phyloP scores from a whole-genome alignment of 192 early-diverging fungal species.

The Lunasporangiospora selenospora region DNA sequence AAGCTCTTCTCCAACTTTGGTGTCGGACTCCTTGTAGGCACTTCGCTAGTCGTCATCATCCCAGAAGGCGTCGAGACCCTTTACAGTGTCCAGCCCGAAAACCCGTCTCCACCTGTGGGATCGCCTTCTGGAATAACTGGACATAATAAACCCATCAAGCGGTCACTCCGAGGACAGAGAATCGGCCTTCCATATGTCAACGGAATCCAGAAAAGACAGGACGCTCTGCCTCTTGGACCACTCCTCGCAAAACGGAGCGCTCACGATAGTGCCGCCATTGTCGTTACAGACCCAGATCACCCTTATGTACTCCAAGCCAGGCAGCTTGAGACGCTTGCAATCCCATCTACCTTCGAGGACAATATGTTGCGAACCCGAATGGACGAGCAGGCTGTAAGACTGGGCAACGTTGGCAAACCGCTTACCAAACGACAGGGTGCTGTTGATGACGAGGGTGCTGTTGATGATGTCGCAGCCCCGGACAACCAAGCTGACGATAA shows the following conservation, averaged over 20 bases:
- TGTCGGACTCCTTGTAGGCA: slow-evolving; percentile 91
- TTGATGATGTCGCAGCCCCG: not conserved
- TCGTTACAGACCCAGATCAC: slow-evolving; percentile 5
- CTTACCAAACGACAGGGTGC: slow-evolving; percentile 2
- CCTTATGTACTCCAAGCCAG: slow-evolving; percentile 14
- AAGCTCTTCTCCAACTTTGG: slow-evolving; percentile 82
- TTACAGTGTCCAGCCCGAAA: slow-evolving; percentile 36
- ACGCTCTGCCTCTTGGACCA: too few relatives aligned
- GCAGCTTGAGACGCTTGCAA: not conserved
- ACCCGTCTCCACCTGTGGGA: not conserved
- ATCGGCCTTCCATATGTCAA: not conserved
- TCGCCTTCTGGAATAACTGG: slow-evolving; percentile 3
- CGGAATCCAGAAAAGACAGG: not conserved
- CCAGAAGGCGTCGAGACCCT: slow-evolving; percentile 96
- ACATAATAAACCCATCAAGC: slow-evolving; percentile 31
- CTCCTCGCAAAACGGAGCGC: too few relatives aligned
- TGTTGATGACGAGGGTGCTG: not conserved
- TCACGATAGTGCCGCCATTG: too few relatives aligned
- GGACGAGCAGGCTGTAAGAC: slow-evolving; percentile 1
- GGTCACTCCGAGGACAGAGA: slow-evolving; percentile 7
- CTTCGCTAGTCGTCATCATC: slow-evolving; percentile 90
- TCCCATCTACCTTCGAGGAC: slow-evolving; percentile 16
- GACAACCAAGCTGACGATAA: not conserved
- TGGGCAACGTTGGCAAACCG: not conserved
- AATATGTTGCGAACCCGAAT: slow-evolving; percentile 29